Evolutionary conservation across 1,284 basidiomycete species (phyloP), one percentile per base, ranked within the genome.

Genomic region (Pseudozyma hubeiensis): DNA sequence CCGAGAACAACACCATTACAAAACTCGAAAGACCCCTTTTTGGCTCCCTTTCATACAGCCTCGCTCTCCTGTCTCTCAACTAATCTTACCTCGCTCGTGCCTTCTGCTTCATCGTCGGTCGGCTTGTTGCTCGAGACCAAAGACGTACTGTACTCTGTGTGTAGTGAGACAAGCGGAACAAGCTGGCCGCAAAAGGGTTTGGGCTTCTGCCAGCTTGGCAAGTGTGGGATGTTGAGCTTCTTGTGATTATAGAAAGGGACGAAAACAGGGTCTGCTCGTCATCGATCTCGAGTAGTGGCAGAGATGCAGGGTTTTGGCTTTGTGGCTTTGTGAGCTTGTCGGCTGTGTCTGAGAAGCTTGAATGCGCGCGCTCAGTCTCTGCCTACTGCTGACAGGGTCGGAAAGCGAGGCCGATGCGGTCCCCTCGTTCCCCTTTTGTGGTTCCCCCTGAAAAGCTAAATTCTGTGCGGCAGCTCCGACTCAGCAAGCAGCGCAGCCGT

Each of bases 1-100:
- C 13, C 41, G 53, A 66, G 64, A 66, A 60, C 57, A 66, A 66
- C 64, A 66, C 64, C 57, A 66, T 41, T 64, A 59, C 63, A 65
- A 59, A 59, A n/a, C n/a, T n/a, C n/a, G n/a, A n/a, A n/a, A n/a
- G n/a, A 9, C 43, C 53, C 60, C 53, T 55, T 55, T 62, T 35
- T 54, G 54, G 53, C 55, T 40, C 53, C 53, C 34, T 56, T 44
- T 51, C 41, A 11, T 17, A 37, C 29, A 34, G 33, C 9, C 5
- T 24, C n/a, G 19, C 39, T 24, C 24, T 24, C 24, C 24, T 24
- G 24, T 24, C 35, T 37, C 40, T 44, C 19, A 17, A 37, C 14
- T 45, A 7, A 24, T 16, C 17, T 19, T 19, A 29, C 17, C 16
- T 34, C 47, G 39, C 31, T 48, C 37, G 17, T 29, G 8, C 33